Percentiles rank a stretch among this genome's conserved stretches.
Conservation (phyloP, 768 basidiomycete genomes). For the Leucosporidium creatinivorum region DNA sequence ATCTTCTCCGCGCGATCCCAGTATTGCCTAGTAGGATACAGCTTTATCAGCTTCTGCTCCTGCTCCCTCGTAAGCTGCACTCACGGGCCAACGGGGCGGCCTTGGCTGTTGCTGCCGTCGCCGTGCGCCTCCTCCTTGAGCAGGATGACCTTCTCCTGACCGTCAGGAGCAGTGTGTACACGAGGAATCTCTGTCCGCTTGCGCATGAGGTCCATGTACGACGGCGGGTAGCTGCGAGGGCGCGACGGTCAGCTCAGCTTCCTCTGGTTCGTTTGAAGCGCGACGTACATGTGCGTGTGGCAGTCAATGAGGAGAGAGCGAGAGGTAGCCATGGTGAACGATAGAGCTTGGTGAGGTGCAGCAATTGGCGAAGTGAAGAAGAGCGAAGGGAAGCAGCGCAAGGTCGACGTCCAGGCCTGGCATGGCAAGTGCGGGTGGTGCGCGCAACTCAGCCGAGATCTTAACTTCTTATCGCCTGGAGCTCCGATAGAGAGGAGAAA, state of each 20-base stretch:
- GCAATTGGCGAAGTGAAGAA: too few relatives aligned
- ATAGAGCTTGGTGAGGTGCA: too few relatives aligned
- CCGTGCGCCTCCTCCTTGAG: conserved; percentile 57
- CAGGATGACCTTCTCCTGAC: conserved; percentile 68
- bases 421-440: too few relatives aligned
- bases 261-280: conserved; percentile 42
- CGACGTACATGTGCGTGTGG: conserved; percentile 79
- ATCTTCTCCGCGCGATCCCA: conserved; percentile 73
- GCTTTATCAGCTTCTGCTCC: background rate
- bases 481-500: too few relatives aligned
- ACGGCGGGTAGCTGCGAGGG: conserved; percentile 43
- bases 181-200: conserved; percentile 48
- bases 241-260: background rate
- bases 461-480: too few relatives aligned
- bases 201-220: conserved; percentile 65
- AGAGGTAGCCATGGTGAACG: conserved; percentile 51
- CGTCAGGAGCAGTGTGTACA: conserved; percentile 50
- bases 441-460: too few relatives aligned
- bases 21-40: conserved; percentile 46
- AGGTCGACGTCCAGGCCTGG: too few relatives aligned
- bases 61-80: background rate
- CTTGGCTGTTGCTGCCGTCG: conserved; percentile 47
- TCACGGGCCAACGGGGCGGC: conserved; percentile 60
- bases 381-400: too few relatives aligned
- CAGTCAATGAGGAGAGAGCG: conserved; percentile 59